These are phyloP conservation scores for Penicillium nucicola DNA, from an alignment of 495 filamentous ascomycete species.

Conservation along the genomic window DNA sequence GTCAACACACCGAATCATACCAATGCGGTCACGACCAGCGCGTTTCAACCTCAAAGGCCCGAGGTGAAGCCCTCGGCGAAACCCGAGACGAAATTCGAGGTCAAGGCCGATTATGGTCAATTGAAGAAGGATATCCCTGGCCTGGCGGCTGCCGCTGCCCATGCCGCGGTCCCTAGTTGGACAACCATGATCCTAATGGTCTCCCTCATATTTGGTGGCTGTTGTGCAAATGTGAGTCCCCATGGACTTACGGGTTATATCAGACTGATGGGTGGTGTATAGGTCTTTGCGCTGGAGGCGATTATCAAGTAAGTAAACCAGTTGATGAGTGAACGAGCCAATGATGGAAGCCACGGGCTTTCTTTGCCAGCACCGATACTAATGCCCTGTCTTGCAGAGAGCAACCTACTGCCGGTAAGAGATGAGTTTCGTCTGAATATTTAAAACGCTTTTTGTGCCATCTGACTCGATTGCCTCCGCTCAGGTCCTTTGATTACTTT, in stretches of 20 bases:
- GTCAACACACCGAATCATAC: background rate
- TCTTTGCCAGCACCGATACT: background rate
- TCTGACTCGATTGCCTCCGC: background rate
- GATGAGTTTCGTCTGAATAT: background rate
- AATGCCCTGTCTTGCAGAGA: slow-evolving; percentile 25
- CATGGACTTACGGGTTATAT: background rate
- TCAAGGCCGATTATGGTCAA: slow-evolving; percentile 51
- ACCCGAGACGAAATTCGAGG: too few relatives aligned
- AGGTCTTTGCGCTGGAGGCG: slow-evolving; percentile 92
- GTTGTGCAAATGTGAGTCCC: slow-evolving; percentile 85
- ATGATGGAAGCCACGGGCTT: too few relatives aligned
- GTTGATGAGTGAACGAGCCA: too few relatives aligned
- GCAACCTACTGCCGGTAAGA: slow-evolving; percentile 35
- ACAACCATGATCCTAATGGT: slow-evolving; percentile 67
- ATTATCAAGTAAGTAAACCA: slow-evolving; percentile 78
- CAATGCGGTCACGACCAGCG: background rate
- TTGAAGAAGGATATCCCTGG: slow-evolving; percentile 61
- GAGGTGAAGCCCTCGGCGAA: background rate
- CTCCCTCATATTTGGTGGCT: slow-evolving; percentile 92
- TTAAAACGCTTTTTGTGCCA: background rate
- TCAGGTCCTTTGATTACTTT: slow-evolving; percentile 87
- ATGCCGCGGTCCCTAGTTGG: slow-evolving; percentile 62
- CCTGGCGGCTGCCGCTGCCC: slow-evolving; percentile 35
- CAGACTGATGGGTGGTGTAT: slow-evolving; percentile 1
- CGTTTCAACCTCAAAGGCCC: background rate